A percentile compares a stretch with the other conserved stretches of the same genome.
Evolutionary conservation across 495 filamentous ascomycete species (phyloP).

Genomic region (Chaetomium tenue): DNA sequence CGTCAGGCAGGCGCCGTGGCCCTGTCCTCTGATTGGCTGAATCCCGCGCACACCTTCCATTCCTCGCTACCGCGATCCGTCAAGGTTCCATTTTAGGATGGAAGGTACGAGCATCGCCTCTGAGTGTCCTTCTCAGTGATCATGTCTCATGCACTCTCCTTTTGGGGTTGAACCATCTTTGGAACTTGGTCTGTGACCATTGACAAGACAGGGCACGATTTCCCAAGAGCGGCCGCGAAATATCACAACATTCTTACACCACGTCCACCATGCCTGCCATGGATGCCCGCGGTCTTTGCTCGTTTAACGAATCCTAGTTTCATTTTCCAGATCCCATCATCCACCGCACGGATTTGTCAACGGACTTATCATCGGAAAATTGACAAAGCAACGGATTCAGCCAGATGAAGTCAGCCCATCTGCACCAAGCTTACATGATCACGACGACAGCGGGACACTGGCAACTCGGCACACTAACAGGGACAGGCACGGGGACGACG

Average conservation of each 20-base stretch:
- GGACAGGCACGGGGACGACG: not conserved
- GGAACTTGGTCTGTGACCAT: not conserved
- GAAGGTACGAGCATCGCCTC: not conserved
- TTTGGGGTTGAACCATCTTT: no score
- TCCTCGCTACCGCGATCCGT: conserved; percentile 10
- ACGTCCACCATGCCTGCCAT: conserved; percentile 9
- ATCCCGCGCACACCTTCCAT: not conserved
- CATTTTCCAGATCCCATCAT: conserved; percentile 25
- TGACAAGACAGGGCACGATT: not conserved
- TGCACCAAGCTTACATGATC: not conserved
- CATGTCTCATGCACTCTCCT: not conserved
- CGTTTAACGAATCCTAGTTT: no score
- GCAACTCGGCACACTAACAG: conserved; percentile 10
- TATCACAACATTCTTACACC: conserved; percentile 41
- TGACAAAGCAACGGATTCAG: conserved; percentile 1
- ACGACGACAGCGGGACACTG: not conserved
- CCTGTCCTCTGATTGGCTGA: conserved; percentile 19
- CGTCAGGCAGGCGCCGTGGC: conserved; percentile 1
- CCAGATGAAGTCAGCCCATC: conserved; percentile 14
- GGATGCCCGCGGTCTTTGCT: no score
- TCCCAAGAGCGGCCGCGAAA: conserved; percentile 13
- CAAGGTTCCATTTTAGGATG: conserved; percentile 8
- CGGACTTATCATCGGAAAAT: conserved; percentile 8
- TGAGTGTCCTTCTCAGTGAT: no score
- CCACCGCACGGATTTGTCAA: conserved; percentile 27